Evolutionary conservation across 257 asterid species (phyloP), one percentile per base, ranked within the genome.

Genomic region (Buddleja alternifolia): DNA sequence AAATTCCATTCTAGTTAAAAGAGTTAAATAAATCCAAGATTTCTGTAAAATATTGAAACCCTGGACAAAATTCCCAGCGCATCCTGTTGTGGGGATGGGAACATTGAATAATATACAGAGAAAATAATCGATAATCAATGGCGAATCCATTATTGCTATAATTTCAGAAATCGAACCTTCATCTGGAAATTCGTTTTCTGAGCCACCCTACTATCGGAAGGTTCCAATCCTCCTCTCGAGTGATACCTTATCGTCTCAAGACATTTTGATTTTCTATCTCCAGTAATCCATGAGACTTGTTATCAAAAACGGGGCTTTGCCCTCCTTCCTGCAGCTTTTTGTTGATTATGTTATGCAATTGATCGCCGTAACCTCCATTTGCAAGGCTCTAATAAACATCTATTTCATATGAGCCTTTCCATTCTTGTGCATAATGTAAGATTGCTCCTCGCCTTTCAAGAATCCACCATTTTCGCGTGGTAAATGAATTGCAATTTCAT

Each of bases 11-110:
- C 59, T 34, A 60, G 11, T 29, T 34, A 14, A 74, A 11, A 25
- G 50, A 60, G 24, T 0, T 15, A 17, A 34, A 23, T 59, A 47
- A 34, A 73, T 71, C 88, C 88, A 75, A 67, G 88, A 84, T 78
- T 73, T 84, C 87, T 70, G 74, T 58, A n/a, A 83, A 80, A 77
- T 81, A 80, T 46, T 47, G 87, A 83, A 85, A 88, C 73, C 88
- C 77, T 71, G 83, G 86, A 67, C 37, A 71, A 40, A 73, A 42
- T 23, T 67, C 74, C 82, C 78, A 74, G 62, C 75, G 10, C 60
- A 72, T 64, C 76, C 77, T 66, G 54, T 73, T 69, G 53, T 59
- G 46, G 75, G 47, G 66, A 78, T 71, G 78, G 82, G 77, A 77
- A 65, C 72, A 67, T 45, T 62, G 46, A 75, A 70, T 73, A 68